phyloP scores from a whole-genome alignment of 2,329 filamentous ascomycete genomes.

The Trichoderma oligosporum region DNA sequence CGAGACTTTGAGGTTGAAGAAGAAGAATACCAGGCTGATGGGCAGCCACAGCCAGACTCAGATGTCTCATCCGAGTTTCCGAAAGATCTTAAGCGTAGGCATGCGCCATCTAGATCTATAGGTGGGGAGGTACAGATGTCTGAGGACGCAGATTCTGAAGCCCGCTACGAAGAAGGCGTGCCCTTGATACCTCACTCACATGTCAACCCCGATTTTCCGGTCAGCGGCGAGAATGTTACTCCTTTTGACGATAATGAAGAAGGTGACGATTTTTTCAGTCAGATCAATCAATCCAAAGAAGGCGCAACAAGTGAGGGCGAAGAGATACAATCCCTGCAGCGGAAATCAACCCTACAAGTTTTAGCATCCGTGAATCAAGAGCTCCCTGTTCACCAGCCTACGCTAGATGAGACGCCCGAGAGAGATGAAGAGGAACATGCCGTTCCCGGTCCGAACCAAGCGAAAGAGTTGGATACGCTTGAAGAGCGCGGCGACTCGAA shows the following conservation, averaged over 20 bases:
- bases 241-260: constrained; percentile 46
- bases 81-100: constrained; percentile 23
- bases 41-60: constrained; percentile 16
- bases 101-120: constrained; percentile 36
- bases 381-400: constrained; percentile 29
- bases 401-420: constrained; percentile 31
- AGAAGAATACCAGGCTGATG: constrained; percentile 30
- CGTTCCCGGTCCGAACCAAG: constrained; percentile 18
- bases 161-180: constrained; percentile 66
- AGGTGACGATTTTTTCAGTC: constrained; percentile 62
- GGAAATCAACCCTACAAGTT: constrained; percentile 68
- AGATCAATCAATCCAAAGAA: constrained; percentile 37
- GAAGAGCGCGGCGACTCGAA: neutral
- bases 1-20: constrained; percentile 44
- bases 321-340: constrained; percentile 43
- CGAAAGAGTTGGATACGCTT: neutral
- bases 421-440: constrained; percentile 30
- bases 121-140: constrained; percentile 42
- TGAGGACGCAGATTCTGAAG: constrained; percentile 47
- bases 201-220: constrained; percentile 3
- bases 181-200: constrained; percentile 52
- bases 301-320: constrained; percentile 17
- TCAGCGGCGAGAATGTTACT: constrained; percentile 5
- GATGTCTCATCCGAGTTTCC: constrained; percentile 14
- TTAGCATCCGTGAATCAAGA: constrained; percentile 47